Conservation (phyloP, 192 early-diverging fungal genomes). For the Coemansia sp. region DNA sequence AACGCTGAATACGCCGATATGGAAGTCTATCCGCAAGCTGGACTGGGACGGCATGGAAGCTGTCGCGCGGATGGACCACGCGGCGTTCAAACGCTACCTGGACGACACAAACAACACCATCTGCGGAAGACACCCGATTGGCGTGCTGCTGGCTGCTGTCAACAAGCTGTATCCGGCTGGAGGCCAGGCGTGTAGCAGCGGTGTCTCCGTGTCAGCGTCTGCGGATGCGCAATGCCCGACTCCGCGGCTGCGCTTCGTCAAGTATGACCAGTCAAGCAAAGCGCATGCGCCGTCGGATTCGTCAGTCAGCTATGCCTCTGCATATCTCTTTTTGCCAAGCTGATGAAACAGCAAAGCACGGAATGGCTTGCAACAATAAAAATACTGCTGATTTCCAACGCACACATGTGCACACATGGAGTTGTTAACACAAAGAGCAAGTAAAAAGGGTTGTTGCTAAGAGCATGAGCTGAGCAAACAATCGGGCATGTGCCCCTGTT, state of each 20-base stretch:
- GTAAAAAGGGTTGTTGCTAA: no score
- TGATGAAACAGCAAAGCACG: neutral
- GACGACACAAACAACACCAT: constrained; percentile 85
- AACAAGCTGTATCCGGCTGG: constrained; percentile 29
- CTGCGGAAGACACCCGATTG: constrained; percentile 91
- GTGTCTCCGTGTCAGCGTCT: no score
- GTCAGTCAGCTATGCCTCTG: constrained; percentile 81
- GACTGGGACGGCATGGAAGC: constrained; percentile 81
- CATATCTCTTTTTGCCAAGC: constrained; percentile 36
- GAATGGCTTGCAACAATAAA: no score
- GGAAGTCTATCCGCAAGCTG: constrained; percentile 74
- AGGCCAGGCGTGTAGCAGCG: no score
- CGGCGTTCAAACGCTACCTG: constrained; percentile 71
- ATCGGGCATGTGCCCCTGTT: no score
- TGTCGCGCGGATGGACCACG: constrained; percentile 67
- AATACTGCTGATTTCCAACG: no score
- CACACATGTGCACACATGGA: no score
- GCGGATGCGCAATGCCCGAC: neutral
- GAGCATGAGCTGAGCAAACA: no score
- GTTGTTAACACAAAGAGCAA: no score
- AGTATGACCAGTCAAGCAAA: constrained; percentile 83
- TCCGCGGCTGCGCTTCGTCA: constrained; percentile 66
- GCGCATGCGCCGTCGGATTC: constrained; percentile 61
- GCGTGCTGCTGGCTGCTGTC: constrained; percentile 74
- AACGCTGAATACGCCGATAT: constrained; percentile 59